Evolutionary conservation across 176 grass and related monocot genomes (phyloP).

Genomic region (barley (Hordeum vulgare)): MorexV3_pseudomolecules_assembly NC_058518.1:484719057-484719556

Average conservation of each 20-base stretch:
- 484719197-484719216: not conserved
- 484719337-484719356: not conserved
- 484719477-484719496: no score
- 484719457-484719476: not conserved
- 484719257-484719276: not conserved
- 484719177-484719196: not conserved
- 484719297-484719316: not conserved
- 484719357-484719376: not conserved
- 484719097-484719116: not conserved
- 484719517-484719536: no score
- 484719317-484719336: conserved; percentile 25
- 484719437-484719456: no score
- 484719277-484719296: not conserved
- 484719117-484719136: not conserved
- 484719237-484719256: conserved; percentile 30
- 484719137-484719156: conserved; percentile 16
- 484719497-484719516: no score
- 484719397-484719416: no score
- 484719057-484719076: no score
- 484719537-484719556: no score
- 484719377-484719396: not conserved
- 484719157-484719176: not conserved
- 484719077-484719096: not conserved
- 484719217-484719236: not conserved
- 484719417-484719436: no score